Evolutionary conservation across 1,284 basidiomycete species (phyloP), one percentile per base, ranked within the genome.

Genomic region (Trametes versicolor): DNA sequence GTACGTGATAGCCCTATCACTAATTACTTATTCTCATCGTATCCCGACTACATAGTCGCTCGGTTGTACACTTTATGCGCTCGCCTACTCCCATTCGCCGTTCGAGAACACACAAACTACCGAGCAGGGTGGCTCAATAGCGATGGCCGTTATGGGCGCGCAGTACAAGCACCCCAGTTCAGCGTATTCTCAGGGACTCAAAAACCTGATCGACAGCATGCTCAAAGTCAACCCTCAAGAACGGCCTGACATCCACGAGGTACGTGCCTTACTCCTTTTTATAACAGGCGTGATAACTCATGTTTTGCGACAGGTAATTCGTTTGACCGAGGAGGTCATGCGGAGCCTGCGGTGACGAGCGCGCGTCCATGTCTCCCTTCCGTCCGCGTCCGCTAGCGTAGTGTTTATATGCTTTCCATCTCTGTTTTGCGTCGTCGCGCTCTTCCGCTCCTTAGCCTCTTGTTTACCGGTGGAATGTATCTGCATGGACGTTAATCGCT

Each of bases 71-170:
- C 83, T 98, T 36, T 98, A 88, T 71, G 95, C 96, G 0, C 87
- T 98, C 47, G 95, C 95, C 0, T 97, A 98, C 78, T 92, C 92
- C 1, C 92, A 95, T 74, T 96, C 95, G 1, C 96, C 96, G 0
- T 98, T 98, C 73, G 96, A 98, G 80, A 95, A 90, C 67, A 88
- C 82, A 0, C 93, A 93, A 80, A 95, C 87, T 57, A 95, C 88
- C 55, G 95, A 90, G 71, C 94, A 95, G 76, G 94, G 94, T 48
- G 93, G 94, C 17, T 95, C 93, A 52, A 95, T 98, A 74, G 95
- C 95, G 1, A 97, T 98, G 96, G 95, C 96, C 1, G 96, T 97
- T 50, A 82, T 96, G 71, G 94, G 92, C 67, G 96, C 94, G 0
- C 89, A 93, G 69, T 98, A 97, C 78, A 93, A 91, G 71, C 95